Percentiles rank a stretch among this genome's conserved stretches.
Evolutionary conservation across 805 yeast genomes (phyloP).

Genomic region (Ogataea pilisensis): DNA sequence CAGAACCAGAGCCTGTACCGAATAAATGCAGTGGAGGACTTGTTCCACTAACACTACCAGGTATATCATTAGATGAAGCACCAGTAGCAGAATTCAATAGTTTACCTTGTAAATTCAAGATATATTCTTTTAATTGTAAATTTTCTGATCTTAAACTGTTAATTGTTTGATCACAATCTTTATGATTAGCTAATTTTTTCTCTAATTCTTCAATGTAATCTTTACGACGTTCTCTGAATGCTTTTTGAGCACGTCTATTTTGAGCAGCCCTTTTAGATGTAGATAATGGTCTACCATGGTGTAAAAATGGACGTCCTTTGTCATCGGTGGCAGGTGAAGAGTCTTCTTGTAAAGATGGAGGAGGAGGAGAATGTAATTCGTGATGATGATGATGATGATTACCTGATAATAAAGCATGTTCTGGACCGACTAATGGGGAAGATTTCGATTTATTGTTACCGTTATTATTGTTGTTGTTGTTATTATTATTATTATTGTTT

Average conservation of each 20-base stretch:
- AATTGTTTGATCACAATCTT: constrained; percentile 58
- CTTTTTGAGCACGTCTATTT: constrained; percentile 87
- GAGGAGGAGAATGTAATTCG: neutral
- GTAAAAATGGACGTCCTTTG: constrained; percentile 12
- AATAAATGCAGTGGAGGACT: constrained; percentile 19
- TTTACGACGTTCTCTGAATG: constrained; percentile 83
- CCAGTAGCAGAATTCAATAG: constrained; percentile 37
- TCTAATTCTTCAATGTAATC: constrained; percentile 78
- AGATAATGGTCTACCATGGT: constrained; percentile 43
- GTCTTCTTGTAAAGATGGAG: neutral
- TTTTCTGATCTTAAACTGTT: constrained; percentile 69
- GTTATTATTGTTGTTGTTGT: constrained; percentile 3
- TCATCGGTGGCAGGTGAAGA: constrained; percentile 16
- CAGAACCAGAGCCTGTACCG: constrained; percentile 5
- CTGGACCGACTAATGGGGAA: neutral
- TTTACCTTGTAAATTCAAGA: constrained; percentile 63
- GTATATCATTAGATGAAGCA: constrained; percentile 1
- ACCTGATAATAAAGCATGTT: neutral
- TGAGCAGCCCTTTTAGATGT: constrained; percentile 85
- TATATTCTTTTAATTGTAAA: constrained; percentile 66
- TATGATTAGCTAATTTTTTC: constrained; percentile 58
- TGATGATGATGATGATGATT: neutral
- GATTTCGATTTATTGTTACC: neutral
- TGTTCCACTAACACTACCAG: constrained; percentile 1
- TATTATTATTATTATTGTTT: neutral